These are phyloP conservation scores for Penicillium sp. DNA, from an alignment of 2,329 filamentous ascomycete genomes.

Conservation along the genomic window DNA sequence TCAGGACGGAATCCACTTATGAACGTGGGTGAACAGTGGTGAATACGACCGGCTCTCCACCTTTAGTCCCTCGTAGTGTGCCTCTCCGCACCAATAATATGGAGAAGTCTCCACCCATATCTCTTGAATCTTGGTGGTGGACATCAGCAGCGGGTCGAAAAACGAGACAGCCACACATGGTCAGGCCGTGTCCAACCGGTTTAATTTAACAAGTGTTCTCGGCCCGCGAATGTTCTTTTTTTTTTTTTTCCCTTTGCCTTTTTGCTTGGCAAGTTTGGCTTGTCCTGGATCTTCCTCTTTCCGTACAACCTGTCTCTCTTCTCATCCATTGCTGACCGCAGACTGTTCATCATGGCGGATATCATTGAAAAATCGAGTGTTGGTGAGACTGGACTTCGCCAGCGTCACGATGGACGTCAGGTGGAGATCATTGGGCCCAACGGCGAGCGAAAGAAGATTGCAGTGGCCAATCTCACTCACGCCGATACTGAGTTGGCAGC, in stretches of 20 bases:
- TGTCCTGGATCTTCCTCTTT: background rate
- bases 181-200: background rate
- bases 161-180: background rate
- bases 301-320: background rate
- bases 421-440: conserved; percentile 10
- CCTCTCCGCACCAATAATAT: background rate
- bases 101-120: background rate
- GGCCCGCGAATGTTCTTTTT: conserved; percentile 2
- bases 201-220: background rate
- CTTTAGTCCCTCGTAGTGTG: background rate
- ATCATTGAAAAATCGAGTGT: background rate
- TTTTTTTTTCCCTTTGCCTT: conserved; percentile 1
- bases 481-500: conserved; percentile 11
- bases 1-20: background rate
- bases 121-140: background rate
- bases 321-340: background rate
- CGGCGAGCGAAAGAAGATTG: conserved; percentile 8
- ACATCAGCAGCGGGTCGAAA: background rate
- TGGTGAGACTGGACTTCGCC: background rate
- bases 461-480: conserved; percentile 5
- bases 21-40: no score
- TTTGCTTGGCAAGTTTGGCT: background rate
- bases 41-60: no score
- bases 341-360: conserved; percentile 1
- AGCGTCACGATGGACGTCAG: conserved; percentile 8